Base-by-base conservation (phyloP, 495 filamentous ascomycete genomes). In the Pseudomonodictys pantanalensis region DNA sequence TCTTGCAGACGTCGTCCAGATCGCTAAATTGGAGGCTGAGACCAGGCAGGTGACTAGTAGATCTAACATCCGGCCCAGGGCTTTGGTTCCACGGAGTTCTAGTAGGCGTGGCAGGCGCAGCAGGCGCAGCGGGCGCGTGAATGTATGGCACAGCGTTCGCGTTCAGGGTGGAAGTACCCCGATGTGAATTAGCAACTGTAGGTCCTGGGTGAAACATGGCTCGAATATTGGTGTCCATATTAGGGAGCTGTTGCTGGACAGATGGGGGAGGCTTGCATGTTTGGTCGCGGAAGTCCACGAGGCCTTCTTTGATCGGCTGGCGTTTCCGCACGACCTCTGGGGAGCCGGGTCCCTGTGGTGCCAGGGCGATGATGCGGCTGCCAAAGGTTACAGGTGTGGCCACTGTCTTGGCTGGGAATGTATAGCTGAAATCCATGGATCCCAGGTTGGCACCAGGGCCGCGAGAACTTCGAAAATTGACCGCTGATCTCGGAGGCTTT, bases 371-470 rank as follows among this genome's bases (percentile, higher is more conserved):
- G n/a, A n/a, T n/a, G n/a, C n/a, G n/a, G n/a, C n/a, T n/a, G n/a
- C n/a, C n/a, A n/a, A n/a, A 18, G 44, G 12, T 42, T 11, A 32
- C 11, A 18, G 30, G n/a, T n/a, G n/a, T 12, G 23, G 23, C 29
- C 9, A 18, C 35, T 23, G 52, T 18, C 18, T 25, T 23, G 11
- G 38, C 12, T 10, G 60, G 55, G 23, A 60, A 60, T 28, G 57
- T 48, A 24, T 50, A 62, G 12, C 20, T 32, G 30, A 51, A 56
- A 24, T 61, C 62, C 62, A 65, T 60, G n/a, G 58, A 39, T 2
- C 48, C 43, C 26, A 50, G n/a, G n/a, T n/a, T 33, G 2, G 15
- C 41, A 33, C 41, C n/a, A n/a, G 22, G 3, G 8, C 33, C 25
- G 30, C 25, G 39, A 33, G 52, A 23, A 0, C 33, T n/a, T 38